Percentiles rank a stretch among this genome's conserved stretches.
Evolutionary conservation across 2,329 filamentous ascomycete species (phyloP).

Genomic region (Tolypocladium sp.): DNA sequence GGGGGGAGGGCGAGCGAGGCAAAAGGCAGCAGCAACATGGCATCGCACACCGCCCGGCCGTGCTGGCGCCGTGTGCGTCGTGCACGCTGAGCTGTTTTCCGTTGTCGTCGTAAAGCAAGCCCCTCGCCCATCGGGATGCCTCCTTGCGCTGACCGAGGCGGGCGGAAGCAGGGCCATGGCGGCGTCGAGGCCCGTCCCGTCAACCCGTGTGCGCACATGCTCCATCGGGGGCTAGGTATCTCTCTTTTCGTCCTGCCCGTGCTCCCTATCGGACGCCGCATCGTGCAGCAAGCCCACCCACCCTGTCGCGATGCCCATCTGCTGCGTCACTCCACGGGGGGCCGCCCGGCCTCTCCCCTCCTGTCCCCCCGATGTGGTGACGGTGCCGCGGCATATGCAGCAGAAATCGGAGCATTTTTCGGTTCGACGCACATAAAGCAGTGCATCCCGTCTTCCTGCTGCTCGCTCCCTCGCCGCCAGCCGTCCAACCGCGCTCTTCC

Average conservation of each 20-base stretch:
- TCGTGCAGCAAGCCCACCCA: neutral
- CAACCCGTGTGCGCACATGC: no score
- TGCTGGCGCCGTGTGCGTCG: neutral
- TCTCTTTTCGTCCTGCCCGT: neutral
- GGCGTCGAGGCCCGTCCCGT: neutral
- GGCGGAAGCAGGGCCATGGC: neutral
- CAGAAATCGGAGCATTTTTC: neutral
- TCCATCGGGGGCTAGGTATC: neutral
- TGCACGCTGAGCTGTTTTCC: neutral
- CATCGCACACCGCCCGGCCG: neutral
- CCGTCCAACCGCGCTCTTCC: neutral
- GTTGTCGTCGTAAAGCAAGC: neutral
- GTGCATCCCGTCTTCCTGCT: neutral
- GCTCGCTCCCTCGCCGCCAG: neutral
- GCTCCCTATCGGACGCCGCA: neutral
- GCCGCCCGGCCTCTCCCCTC: neutral
- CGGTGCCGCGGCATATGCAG: neutral
- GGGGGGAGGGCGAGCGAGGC: neutral
- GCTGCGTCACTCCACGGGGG: neutral
- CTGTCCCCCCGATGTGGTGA: neutral
- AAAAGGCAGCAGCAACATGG: neutral
- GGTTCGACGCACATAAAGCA: constrained; percentile 1
- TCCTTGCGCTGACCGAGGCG: neutral
- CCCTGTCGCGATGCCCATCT: neutral
- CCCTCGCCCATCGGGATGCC: neutral